A percentile compares a stretch with the other conserved stretches of the same genome.
phyloP scores from a whole-genome alignment of 2,329 filamentous ascomycete species.

The Fusarium ramigenum region DNA sequence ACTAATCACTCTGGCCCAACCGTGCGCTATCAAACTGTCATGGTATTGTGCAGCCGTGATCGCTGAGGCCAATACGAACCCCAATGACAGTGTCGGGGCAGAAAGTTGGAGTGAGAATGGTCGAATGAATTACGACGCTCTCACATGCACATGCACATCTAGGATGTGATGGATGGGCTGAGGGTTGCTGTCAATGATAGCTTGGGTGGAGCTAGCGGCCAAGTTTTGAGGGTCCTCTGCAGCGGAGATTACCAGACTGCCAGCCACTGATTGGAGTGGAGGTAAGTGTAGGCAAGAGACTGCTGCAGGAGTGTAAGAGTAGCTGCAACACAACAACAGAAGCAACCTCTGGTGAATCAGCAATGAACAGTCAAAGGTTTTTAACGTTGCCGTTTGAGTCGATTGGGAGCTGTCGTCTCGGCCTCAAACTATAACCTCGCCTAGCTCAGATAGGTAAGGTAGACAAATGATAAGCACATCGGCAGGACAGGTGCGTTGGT shows the following conservation, averaged over 20 bases:
- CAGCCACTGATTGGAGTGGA: constrained; percentile 40
- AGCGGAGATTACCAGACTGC: constrained; percentile 20
- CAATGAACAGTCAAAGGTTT: constrained; percentile 7
- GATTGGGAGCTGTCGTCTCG: constrained; percentile 2
- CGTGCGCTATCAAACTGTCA: constrained; percentile 30
- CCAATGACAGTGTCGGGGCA: constrained; percentile 2
- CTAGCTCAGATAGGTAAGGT: constrained; percentile 12
- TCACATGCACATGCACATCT: constrained; percentile 24
- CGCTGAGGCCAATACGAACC: constrained; percentile 5
- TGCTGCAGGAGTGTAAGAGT: constrained; percentile 26
- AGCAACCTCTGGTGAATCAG: not conserved
- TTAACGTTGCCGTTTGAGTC: not conserved
- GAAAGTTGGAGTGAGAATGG: constrained; percentile 13
- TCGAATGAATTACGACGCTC: constrained; percentile 23
- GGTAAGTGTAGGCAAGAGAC: constrained; percentile 10
- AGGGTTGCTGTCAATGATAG: constrained; percentile 27
- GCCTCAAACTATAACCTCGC: not conserved
- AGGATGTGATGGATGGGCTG: constrained; percentile 33
- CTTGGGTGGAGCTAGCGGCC: constrained; percentile 34
- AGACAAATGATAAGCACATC: not conserved
- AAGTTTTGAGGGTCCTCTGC: constrained; percentile 31
- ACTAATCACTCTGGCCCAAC: constrained; percentile 33
- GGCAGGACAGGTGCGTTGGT: not conserved
- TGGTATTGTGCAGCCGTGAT: constrained; percentile 14
- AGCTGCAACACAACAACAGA: constrained; percentile 1